A percentile compares a stretch with the other conserved stretches of the same genome.
phyloP scores from a whole-genome alignment of 1,284 basidiomycete genomes.

The Pascua guehoae region DNA sequence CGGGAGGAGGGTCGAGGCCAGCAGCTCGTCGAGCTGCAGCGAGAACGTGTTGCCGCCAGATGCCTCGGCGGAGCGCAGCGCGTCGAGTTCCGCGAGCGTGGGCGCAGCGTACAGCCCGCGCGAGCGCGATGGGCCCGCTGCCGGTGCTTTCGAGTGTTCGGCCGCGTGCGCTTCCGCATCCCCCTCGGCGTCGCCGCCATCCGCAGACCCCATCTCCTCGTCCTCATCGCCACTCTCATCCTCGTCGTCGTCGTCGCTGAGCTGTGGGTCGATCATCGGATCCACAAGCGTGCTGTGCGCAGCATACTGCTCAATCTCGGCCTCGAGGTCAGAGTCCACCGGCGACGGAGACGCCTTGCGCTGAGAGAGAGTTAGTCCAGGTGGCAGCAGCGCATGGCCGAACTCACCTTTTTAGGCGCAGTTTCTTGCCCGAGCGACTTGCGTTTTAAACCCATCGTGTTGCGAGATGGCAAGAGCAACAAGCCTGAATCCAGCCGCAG shows the following conservation, averaged over 20 bases:
- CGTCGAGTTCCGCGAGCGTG: conserved; percentile 64
- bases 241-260: conserved; percentile 18
- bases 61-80: conserved; percentile 32
- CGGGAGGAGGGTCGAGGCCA: conserved; percentile 71
- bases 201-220: conserved; percentile 31
- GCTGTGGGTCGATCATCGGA: conserved; percentile 23
- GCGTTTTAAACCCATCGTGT: conserved; percentile 17
- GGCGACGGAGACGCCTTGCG: conserved; percentile 6
- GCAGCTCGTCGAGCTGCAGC: conserved; percentile 66
- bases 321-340: conserved; percentile 18
- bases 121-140: conserved; percentile 26
- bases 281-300: conserved; percentile 15
- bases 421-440: conserved; percentile 8
- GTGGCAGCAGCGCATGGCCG: not conserved
- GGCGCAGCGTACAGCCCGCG: conserved; percentile 51
- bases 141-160: conserved; percentile 27
- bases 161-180: conserved; percentile 37
- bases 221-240: conserved; percentile 32
- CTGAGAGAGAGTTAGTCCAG: conserved; percentile 5
- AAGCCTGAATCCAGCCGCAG: too few relatives aligned
- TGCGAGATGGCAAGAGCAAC: not conserved
- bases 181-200: conserved; percentile 18
- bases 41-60: conserved; percentile 41
- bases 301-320: conserved; percentile 16
- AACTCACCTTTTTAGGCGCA: conserved; percentile 14